Evolutionary conservation across 139 green algal genomes (phyloP), one percentile per base, ranked within the genome.

Genomic region (Volvox reticuliferus): DNA sequence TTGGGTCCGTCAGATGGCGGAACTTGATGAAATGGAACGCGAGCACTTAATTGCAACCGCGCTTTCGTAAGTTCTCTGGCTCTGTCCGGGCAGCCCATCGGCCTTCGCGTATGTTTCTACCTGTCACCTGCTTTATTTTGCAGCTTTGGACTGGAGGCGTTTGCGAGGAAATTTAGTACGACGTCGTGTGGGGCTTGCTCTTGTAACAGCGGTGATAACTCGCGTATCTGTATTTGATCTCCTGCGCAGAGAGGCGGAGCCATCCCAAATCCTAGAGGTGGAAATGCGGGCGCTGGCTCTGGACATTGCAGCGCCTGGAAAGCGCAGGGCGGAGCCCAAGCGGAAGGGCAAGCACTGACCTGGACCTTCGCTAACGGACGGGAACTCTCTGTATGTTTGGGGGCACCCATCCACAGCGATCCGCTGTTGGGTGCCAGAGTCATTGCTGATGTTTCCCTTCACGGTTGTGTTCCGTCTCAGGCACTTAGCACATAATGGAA

Each of bases 1-100:
- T 0, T 89, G 85, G 85, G 85, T 89, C 9, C 28, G 35, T 1
- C 32, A 20, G 19, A 82, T 83, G 69, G 71, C 85, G 17, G 69
- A 89, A 3, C n/a, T 89, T 12, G 85, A 89, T 18, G 85, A 82
- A 28, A 82, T 73, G 44, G 85, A 89, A 69, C 85, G 71, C 18
- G 85, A 89, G 44, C 85, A 89, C n/a, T 26, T 89, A 0, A 82
- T 89, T 26, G 85, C 85, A 5, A 82, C 44, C 0, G 85, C 85
- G 0, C 85, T 89, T 55, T 63, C 44, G 85, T 89, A 75, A 82
- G 85, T 82, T 9, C 2, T 36, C 35, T 35, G 1, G 26, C 28
- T n/a, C n/a, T n/a, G n/a, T n/a, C n/a, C n/a, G n/a, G n/a, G n/a
- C n/a, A n/a, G n/a, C n/a, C n/a, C 73, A 44, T 55, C 44, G 44